Conservation (phyloP, 352 stramenopile genomes). For the Pythium apleroticum region DNA sequence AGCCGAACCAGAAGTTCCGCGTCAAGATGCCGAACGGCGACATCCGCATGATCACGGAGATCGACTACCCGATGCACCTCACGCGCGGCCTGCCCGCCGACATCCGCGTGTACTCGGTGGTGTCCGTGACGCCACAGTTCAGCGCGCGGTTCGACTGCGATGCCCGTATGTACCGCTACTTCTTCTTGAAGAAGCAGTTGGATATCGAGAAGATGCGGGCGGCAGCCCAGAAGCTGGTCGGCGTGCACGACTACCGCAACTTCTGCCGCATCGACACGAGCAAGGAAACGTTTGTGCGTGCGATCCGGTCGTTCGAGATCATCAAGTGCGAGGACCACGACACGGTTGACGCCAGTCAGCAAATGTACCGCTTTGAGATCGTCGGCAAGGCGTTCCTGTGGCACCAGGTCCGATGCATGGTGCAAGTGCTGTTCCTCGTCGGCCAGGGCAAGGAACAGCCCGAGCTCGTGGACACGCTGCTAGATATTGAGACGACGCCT, state of each 20-base stretch:
- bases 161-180: conserved; percentile 97
- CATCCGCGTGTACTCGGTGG: conserved; percentile 85
- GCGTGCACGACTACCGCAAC: conserved; percentile 98
- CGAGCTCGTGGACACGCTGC: conserved; percentile 83
- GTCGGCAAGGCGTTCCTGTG: conserved; percentile 97
- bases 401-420: conserved; percentile 99
- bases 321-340: conserved; percentile 55
- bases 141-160: conserved; percentile 94
- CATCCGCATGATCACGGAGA: conserved; percentile 84
- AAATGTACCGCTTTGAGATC: conserved; percentile 79
- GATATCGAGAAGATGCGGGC: conserved; percentile 87
- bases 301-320: conserved; percentile 80
- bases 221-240: conserved; percentile 88
- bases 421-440: conserved; percentile 96
- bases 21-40: conserved; percentile 56
- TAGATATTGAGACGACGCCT: conserved; percentile 91
- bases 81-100: conserved; percentile 95
- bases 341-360: conserved; percentile 39
- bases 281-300: conserved; percentile 94
- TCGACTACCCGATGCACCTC: conserved; percentile 96
- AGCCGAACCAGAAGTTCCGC: conserved; percentile 59
- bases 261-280: conserved; percentile 99
- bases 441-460: conserved; percentile 91
- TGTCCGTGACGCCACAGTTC: conserved; percentile 89
- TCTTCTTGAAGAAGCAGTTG: conserved; percentile 86